Conservation (phyloP, 305 asterid species). For the Fraxinus xanthoxyloides region DNA sequence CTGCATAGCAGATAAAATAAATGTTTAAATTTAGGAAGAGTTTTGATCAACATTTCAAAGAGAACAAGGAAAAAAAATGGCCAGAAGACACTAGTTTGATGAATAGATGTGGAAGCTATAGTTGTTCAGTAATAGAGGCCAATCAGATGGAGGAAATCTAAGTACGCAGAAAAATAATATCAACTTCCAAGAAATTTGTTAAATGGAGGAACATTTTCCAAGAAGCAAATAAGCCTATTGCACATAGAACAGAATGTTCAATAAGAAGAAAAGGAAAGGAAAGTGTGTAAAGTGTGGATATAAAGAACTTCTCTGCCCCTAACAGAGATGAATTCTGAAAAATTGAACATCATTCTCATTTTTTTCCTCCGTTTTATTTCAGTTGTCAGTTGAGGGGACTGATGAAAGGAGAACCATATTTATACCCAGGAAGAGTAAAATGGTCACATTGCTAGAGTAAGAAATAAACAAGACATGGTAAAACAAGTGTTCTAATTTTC, state of each 20-base stretch:
- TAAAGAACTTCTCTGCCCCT: neutral
- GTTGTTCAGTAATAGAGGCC: neutral
- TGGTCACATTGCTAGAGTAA: neutral
- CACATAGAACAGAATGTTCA: neutral
- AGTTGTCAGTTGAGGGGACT: neutral
- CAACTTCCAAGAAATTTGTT: neutral
- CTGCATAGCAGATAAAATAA: slow-evolving; percentile 39
- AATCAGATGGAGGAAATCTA: neutral
- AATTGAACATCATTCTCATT: neutral
- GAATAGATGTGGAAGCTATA: neutral
- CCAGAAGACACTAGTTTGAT: neutral
- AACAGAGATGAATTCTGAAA: neutral
- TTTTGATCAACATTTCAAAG: neutral
- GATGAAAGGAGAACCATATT: neutral
- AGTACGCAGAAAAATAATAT: neutral
- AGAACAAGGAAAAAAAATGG: neutral
- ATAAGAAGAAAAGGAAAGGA: neutral
- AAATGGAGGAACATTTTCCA: neutral
- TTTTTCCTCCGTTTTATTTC: neutral
- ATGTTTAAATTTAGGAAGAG: neutral
- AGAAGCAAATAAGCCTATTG: neutral
- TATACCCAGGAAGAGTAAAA: neutral
- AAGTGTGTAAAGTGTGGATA: neutral
- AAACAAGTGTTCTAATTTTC: neutral
- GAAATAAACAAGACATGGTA: neutral